A percentile compares a stretch with the other conserved stretches of the same genome.
These are phyloP conservation scores for Alternaria atra DNA, from an alignment of 2,329 filamentous ascomycete genomes.

Conservation along the genomic window DNA sequence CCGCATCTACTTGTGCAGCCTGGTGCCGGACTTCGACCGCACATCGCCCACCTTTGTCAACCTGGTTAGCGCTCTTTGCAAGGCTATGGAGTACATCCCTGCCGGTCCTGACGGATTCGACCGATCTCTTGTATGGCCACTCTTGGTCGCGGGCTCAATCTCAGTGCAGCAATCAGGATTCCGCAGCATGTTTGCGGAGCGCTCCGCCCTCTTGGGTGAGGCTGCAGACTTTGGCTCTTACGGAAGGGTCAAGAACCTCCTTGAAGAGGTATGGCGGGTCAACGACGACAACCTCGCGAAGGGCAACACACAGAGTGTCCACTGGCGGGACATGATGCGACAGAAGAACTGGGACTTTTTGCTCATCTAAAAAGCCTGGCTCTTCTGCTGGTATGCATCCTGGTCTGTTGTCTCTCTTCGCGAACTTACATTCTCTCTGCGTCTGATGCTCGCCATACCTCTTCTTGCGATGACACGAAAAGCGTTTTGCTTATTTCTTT, in stretches of 20 bases:
- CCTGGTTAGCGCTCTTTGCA: constrained; percentile 79
- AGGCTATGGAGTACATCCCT: constrained; percentile 82
- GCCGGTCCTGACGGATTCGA: constrained; percentile 84
- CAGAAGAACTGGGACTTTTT: constrained; percentile 92
- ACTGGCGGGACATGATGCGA: constrained; percentile 95
- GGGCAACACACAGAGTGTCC: constrained; percentile 71
- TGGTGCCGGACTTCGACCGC: constrained; percentile 87
- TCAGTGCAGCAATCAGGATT: constrained; percentile 77
- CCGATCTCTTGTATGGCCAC: constrained; percentile 90
- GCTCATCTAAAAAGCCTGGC: constrained; percentile 70
- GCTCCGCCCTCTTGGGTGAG: constrained; percentile 77
- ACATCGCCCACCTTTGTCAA: constrained; percentile 76
- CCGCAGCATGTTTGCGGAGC: constrained; percentile 79
- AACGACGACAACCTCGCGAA: constrained; percentile 69
- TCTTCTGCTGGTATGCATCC: constrained; percentile 50
- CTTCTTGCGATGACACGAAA: constrained; percentile 21
- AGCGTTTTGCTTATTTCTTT: constrained; percentile 46
- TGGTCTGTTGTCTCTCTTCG: constrained; percentile 41
- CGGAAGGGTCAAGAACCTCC: constrained; percentile 78
- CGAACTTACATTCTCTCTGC: constrained; percentile 34
- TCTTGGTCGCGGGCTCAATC: constrained; percentile 84
- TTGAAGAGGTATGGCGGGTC: constrained; percentile 82
- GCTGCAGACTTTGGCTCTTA: constrained; percentile 84
- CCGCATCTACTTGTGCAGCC: constrained; percentile 94
- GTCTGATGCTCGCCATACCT: constrained; percentile 16